These are phyloP conservation scores for Quercus lobata DNA, from an alignment of 331 rosid genomes.

Conservation along the genomic window DNA sequence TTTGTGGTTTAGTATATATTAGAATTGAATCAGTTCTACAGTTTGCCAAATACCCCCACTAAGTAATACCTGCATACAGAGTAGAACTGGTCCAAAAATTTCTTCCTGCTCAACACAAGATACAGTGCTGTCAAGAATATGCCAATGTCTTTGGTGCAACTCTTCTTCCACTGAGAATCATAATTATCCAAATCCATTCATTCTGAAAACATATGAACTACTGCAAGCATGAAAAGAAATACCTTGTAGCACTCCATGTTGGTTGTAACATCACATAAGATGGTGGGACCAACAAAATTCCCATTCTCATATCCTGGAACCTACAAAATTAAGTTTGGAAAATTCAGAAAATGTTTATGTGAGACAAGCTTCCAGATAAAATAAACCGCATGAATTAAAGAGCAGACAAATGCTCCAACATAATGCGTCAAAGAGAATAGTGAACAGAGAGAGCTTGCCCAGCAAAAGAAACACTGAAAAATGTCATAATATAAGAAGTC, in stretches of 20 bases:
- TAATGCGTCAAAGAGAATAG: background rate
- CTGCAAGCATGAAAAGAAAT: constrained; percentile 1
- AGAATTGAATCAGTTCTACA: no score
- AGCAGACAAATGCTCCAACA: background rate
- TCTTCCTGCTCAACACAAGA: constrained; percentile 53
- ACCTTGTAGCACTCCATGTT: constrained; percentile 67
- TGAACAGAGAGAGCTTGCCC: background rate
- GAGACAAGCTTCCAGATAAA: background rate
- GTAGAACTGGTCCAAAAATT: constrained; percentile 58
- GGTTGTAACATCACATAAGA: constrained; percentile 50
- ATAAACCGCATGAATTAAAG: background rate
- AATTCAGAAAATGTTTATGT: background rate
- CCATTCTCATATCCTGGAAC: constrained; percentile 61
- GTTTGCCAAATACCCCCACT: background rate
- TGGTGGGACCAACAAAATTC: constrained; percentile 60
- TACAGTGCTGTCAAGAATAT: constrained; percentile 31
- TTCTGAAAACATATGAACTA: background rate
- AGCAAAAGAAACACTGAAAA: background rate
- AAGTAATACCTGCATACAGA: constrained; percentile 57
- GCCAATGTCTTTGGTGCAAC: constrained; percentile 19
- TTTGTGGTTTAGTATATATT: no score
- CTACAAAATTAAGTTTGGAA: constrained; percentile 20
- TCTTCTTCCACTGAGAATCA: constrained; percentile 19
- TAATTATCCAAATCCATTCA: constrained; percentile 11
- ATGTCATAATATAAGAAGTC: background rate